Conservation (phyloP, 345 rosid species). For the Hirschfeldia incana region DNA sequence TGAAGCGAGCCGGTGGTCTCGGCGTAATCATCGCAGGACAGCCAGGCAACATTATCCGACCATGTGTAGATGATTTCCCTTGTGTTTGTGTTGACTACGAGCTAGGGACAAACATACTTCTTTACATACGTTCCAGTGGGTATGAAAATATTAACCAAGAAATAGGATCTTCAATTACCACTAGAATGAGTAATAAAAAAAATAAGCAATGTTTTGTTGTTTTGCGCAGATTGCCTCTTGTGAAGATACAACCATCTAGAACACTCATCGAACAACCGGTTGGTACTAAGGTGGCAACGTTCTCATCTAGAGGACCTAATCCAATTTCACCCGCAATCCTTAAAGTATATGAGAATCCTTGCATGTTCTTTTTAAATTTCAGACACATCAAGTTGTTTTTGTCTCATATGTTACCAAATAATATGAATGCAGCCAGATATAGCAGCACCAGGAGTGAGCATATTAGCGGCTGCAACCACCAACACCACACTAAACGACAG, state of each 20-base stretch:
- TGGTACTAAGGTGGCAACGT: constrained; percentile 29
- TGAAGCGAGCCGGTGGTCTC: constrained; percentile 46
- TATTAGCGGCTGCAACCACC: constrained; percentile 41
- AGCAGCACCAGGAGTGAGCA: constrained; percentile 48
- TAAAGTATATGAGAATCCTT: constrained; percentile 13
- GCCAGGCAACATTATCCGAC: constrained; percentile 18
- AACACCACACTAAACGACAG: constrained; percentile 7
- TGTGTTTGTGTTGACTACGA: constrained; percentile 44
- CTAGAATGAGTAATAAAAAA: too few relatives aligned
- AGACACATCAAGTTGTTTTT: too few relatives aligned
- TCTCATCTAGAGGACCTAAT: constrained; percentile 32
- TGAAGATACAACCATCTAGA: constrained; percentile 24
- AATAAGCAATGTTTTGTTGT: not conserved
- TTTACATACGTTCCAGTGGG: not conserved
- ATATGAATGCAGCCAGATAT: constrained; percentile 44
- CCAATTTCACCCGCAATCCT: constrained; percentile 18
- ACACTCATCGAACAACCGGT: constrained; percentile 30
- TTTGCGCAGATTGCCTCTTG: constrained; percentile 23
- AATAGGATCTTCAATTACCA: too few relatives aligned
- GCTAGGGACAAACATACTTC: constrained; percentile 5
- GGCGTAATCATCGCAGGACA: constrained; percentile 42
- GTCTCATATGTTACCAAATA: too few relatives aligned
- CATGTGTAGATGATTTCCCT: constrained; percentile 42
- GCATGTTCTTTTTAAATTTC: too few relatives aligned
- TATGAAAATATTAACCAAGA: not conserved